Conservation (phyloP, 495 filamentous ascomycete species). For the Astrocystis sublimbata region DNA sequence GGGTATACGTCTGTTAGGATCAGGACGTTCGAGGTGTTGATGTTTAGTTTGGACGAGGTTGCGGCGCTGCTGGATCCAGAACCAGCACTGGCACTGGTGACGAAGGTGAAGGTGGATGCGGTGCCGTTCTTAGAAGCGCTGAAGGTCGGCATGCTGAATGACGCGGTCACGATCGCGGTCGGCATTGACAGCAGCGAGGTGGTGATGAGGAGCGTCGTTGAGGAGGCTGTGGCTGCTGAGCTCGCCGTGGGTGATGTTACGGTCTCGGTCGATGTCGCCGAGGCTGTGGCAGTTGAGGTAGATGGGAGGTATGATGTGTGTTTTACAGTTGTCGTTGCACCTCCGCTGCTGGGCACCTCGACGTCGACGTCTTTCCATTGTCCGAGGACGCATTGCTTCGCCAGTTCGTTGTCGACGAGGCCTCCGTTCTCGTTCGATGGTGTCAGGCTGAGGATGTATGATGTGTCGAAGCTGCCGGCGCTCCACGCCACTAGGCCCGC, state of each 20-base stretch:
- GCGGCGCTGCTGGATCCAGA: neutral
- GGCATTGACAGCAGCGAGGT: neutral
- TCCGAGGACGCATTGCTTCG: constrained; percentile 40
- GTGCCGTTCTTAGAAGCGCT: neutral
- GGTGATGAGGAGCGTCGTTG: constrained; percentile 11
- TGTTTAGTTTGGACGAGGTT: neutral
- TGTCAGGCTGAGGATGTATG: constrained; percentile 48
- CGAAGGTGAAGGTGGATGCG: too few relatives aligned
- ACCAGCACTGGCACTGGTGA: too few relatives aligned
- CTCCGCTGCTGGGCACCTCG: constrained; percentile 2
- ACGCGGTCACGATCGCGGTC: constrained; percentile 1
- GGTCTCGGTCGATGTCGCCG: neutral
- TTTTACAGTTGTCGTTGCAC: too few relatives aligned
- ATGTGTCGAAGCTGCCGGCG: constrained; percentile 49
- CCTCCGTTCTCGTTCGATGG: constrained; percentile 40
- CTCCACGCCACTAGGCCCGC: constrained; percentile 52
- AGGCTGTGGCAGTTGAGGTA: neutral
- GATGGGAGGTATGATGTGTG: too few relatives aligned
- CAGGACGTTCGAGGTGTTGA: constrained; percentile 21
- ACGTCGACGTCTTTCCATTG: constrained; percentile 33
- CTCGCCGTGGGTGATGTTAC: neutral
- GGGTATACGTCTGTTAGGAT: constrained; percentile 19
- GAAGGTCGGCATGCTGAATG: neutral
- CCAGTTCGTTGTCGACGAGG: constrained; percentile 43
- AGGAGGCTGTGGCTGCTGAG: neutral